Evolutionary conservation across 257 asterid genomes (phyloP).

Genomic region (Oldenlandia corymbosa): DNA sequence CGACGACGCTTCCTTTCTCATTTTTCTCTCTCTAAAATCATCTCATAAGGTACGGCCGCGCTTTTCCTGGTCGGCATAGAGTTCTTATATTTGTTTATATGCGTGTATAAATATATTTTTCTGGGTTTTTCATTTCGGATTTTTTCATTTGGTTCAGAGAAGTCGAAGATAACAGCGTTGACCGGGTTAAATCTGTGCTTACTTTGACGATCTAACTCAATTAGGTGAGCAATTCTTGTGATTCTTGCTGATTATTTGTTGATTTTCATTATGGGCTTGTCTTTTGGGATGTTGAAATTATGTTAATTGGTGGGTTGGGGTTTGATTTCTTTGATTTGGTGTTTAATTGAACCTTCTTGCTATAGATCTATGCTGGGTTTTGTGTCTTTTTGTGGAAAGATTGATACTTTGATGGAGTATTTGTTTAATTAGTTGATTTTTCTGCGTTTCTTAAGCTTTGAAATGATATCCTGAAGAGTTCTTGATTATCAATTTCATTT

Average conservation of each 20-base stretch:
- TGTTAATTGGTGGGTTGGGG: not conserved
- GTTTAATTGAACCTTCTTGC: not conserved
- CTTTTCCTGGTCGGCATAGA: not conserved
- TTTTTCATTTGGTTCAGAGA: not conserved
- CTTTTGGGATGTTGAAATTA: too few species aligned
- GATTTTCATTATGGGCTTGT: conserved; percentile 3
- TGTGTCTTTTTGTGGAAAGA: not conserved
- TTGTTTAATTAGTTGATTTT: not conserved
- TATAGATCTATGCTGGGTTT: conserved; percentile 14
- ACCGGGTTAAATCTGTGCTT: conserved; percentile 1
- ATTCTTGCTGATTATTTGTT: not conserved
- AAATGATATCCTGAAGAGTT: not conserved
- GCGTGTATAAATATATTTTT: not conserved
- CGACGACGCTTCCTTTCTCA: conserved; percentile 4
- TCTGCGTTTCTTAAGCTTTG: not conserved
- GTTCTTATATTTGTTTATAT: not conserved
- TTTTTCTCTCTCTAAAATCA: conserved; percentile 5
- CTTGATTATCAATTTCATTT: not conserved
- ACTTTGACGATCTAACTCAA: not conserved
- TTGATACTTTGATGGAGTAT: not conserved
- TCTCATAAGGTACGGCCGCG: conserved; percentile 15
- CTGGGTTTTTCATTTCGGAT: too few species aligned
- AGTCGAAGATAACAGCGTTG: not conserved
- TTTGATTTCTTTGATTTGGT: not conserved
- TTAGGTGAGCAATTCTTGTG: conserved; percentile 6